Conservation (phyloP, 257 asterid species). For the Solanum sejunctum region DNA sequence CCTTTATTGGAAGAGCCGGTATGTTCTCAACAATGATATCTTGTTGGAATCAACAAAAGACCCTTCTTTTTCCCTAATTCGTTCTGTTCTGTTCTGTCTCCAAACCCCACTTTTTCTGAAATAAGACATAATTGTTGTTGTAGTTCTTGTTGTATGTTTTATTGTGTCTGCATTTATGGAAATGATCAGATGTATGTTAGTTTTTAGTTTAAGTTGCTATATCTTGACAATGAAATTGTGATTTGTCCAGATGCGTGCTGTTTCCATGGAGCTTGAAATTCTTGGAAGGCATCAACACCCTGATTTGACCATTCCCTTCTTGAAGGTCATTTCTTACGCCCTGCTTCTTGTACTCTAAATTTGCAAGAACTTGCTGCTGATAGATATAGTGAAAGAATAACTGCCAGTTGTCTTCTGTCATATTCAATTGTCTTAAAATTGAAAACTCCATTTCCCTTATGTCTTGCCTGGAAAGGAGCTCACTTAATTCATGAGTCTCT, state of each 20-base stretch:
- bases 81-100: not conserved
- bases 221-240: not conserved
- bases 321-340: conserved; percentile 45
- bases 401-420: not conserved
- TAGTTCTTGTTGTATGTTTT: not conserved
- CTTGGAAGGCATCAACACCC: conserved; percentile 93
- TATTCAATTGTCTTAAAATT: not conserved
- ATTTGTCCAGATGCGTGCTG: conserved; percentile 63
- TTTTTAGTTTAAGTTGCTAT: not conserved
- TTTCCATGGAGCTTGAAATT: conserved; percentile 87
- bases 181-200: not conserved
- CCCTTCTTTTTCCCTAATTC: not conserved
- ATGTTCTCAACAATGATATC: conserved; percentile 10
- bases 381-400: not conserved
- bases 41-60: not conserved
- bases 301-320: conserved; percentile 70
- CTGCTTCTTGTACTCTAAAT: not conserved
- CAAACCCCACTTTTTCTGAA: not conserved
- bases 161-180: not conserved
- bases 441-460: not conserved
- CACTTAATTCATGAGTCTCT: not conserved
- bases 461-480: not conserved
- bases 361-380: conserved; percentile 4
- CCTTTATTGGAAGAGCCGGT: conserved; percentile 98
- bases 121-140: not conserved